Evolutionary conservation across 2,329 filamentous ascomycete species (phyloP).

Genomic region (Trichoderma sp.): DNA sequence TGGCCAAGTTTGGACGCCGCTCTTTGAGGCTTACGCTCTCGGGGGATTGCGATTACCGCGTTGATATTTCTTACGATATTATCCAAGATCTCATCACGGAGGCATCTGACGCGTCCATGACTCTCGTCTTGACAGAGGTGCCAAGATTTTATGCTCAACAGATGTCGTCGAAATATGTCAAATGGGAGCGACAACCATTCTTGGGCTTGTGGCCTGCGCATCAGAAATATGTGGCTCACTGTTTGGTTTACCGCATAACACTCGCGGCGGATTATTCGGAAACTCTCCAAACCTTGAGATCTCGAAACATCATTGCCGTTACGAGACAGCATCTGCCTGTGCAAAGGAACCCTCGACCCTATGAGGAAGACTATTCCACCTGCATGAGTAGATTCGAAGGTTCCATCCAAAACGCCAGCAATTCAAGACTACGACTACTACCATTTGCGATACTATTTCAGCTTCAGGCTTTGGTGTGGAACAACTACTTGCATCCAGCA

Average conservation of each 20-base stretch:
- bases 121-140: slow-evolving; percentile 50
- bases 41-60: slow-evolving; percentile 24
- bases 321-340: slow-evolving; percentile 27
- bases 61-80: slow-evolving; percentile 50
- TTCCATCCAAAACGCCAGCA: slow-evolving; percentile 27
- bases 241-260: slow-evolving; percentile 44
- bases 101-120: slow-evolving; percentile 38
- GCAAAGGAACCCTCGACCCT: not conserved
- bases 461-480: slow-evolving; percentile 60
- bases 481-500: slow-evolving; percentile 58
- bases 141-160: slow-evolving; percentile 46
- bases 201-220: slow-evolving; percentile 32
- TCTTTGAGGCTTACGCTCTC: slow-evolving; percentile 40
- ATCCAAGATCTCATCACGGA: slow-evolving; percentile 46
- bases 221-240: slow-evolving; percentile 37
- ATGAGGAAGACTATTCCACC: slow-evolving; percentile 23
- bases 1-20: slow-evolving; percentile 43
- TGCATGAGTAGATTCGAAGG: slow-evolving; percentile 35
- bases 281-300: slow-evolving; percentile 22
- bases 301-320: slow-evolving; percentile 26
- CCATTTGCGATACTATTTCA: slow-evolving; percentile 59
- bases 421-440: slow-evolving; percentile 28
- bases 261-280: not conserved
- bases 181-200: slow-evolving; percentile 31
- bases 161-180: not conserved